Evolutionary conservation across 768 basidiomycete genomes (phyloP), one percentile per base, ranked within the genome.

Genomic region (Leucocoprinus leucothites): DNA sequence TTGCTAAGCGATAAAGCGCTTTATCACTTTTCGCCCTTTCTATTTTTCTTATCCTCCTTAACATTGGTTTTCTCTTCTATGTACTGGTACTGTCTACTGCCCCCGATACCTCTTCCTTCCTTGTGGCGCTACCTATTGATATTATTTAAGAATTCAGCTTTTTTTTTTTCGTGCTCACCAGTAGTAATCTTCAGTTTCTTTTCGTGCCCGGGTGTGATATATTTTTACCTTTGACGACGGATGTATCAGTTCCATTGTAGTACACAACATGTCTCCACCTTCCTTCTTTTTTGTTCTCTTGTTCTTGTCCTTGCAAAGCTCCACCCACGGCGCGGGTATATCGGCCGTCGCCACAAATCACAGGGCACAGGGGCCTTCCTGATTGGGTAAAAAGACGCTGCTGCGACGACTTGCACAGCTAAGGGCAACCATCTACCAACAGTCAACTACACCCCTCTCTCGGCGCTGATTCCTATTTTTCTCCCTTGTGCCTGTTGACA

Each of bases 1-100:
- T 94, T 65, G 86, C 87, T 19, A 91, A 91, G 74, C 87, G 91
- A 71, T 91, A 74, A 86, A 64, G 43, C 44, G 44, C 35, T 58
- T 56, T 57, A 22, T 18, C 19, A 28, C 34, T 58, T 64, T 67
- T 61, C 66, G 54, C 56, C 58, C 38, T n/a, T 40, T 19, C 22
- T 42, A 13, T 18, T 40, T 57, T 42, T 48, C 53, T 31, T 47
- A 31, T 38, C 14, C 28, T 48, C 31, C 11, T 11, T 31, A 31
- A 31, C 31, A 11, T 48, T 46, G 38, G 53, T 52, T 51, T 55
- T 53, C 58, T 57, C 52, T 58, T 45, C 44, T 48, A n/a, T 51
- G 8, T 46, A 22, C 36, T 36, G 14, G 5, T 35, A 31, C 46
- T 55, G 54, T 56, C 51, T 31, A 35, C 26, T 52, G 41, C 44